Conservation (phyloP, 2,329 filamentous ascomycete species). For the Aspergillus brasiliensis region DNA sequence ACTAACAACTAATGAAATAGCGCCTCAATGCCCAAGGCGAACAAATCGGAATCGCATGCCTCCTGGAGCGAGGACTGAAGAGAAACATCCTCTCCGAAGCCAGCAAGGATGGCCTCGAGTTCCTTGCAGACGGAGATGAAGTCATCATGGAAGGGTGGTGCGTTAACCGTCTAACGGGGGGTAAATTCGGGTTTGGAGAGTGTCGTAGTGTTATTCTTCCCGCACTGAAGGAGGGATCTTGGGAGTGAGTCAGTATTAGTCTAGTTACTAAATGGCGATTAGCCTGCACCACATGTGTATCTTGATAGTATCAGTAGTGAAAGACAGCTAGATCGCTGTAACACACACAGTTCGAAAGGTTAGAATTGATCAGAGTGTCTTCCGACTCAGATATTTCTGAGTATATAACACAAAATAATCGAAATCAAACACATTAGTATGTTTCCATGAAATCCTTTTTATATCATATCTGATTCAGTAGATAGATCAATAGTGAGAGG, state of each 20-base stretch:
- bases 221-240: slow-evolving; percentile 6
- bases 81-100: slow-evolving; percentile 7
- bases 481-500: too few relatives aligned
- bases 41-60: slow-evolving; percentile 17
- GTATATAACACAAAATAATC: too few relatives aligned
- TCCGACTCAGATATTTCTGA: too few relatives aligned
- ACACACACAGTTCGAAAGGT: too few relatives aligned
- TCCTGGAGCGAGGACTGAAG: slow-evolving; percentile 14
- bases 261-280: too few relatives aligned
- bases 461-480: too few relatives aligned
- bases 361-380: too few relatives aligned
- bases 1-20: neutral
- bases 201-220: slow-evolving; percentile 13
- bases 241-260: neutral
- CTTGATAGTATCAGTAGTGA: too few relatives aligned
- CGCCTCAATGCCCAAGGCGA: slow-evolving; percentile 11
- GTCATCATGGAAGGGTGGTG: slow-evolving; percentile 20
- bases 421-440: too few relatives aligned
- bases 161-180: slow-evolving; percentile 9
- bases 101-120: slow-evolving; percentile 5
- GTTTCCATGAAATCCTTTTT: too few relatives aligned
- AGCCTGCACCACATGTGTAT: too few relatives aligned
- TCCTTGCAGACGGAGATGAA: slow-evolving; percentile 18
- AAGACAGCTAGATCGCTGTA: too few relatives aligned
- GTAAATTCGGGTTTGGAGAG: slow-evolving; percentile 17